These are phyloP conservation scores for Hygrophila difformis DNA, from an alignment of 257 asterid species.

Conservation along the genomic window DNA sequence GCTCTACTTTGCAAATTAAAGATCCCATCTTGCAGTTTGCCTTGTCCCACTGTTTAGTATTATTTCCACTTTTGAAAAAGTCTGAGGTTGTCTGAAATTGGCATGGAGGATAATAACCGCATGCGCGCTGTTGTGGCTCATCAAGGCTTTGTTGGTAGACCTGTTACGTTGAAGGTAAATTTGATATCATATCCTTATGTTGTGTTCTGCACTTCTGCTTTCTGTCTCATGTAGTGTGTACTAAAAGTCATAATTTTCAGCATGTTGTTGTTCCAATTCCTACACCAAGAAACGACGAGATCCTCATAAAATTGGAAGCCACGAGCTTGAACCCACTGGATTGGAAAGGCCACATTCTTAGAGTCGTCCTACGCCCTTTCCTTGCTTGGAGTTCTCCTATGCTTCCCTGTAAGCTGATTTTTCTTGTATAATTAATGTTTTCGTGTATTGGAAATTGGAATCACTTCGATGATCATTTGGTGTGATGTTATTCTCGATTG, in stretches of 20 bases:
- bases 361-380: constrained; percentile 33
- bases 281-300: constrained; percentile 43
- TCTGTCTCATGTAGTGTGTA: too few relatives aligned
- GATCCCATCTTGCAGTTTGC: not conserved
- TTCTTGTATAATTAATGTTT: too few relatives aligned
- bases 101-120: constrained; percentile 20
- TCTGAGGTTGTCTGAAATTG: not conserved
- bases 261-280: constrained; percentile 64
- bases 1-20: too few relatives aligned
- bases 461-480: too few relatives aligned
- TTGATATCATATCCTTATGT: too few relatives aligned
- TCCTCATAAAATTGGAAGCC: constrained; percentile 65
- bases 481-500: too few relatives aligned
- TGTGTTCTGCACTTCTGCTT: too few relatives aligned
- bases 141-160: constrained; percentile 39
- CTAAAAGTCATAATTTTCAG: too few relatives aligned
- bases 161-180: constrained; percentile 42
- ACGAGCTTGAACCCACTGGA: constrained; percentile 61
- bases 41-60: not conserved
- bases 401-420: constrained; percentile 44
- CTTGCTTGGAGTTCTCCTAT: constrained; percentile 39
- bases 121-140: constrained; percentile 48
- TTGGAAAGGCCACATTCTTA: constrained; percentile 40
- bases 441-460: too few relatives aligned
- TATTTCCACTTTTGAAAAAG: not conserved